Conservation (phyloP, 2,329 filamentous ascomycete genomes). For the Shiraia sp. region DNA sequence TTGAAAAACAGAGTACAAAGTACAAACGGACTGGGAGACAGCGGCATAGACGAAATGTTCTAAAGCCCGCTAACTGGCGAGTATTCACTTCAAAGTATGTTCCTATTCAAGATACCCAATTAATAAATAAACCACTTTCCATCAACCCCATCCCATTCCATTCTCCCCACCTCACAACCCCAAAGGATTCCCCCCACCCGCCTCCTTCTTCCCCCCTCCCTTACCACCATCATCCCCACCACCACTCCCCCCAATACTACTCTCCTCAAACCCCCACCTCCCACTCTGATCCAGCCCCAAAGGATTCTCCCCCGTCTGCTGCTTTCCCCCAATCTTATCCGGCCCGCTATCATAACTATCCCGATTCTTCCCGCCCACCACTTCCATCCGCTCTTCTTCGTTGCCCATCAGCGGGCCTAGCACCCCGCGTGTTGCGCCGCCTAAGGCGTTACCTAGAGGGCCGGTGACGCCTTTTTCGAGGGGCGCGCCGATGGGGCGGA, state of each 20-base stretch:
- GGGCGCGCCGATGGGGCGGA: constrained; percentile 45
- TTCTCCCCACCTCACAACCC: not conserved
- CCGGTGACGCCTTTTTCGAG: constrained; percentile 43
- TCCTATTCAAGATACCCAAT: too few species aligned
- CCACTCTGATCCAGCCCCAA: constrained; percentile 46
- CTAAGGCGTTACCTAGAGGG: constrained; percentile 42
- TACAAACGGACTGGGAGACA: constrained; percentile 30
- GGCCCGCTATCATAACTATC: constrained; percentile 42
- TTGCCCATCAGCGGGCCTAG: constrained; percentile 41
- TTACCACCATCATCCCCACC: not conserved
- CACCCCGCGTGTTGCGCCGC: constrained; percentile 41
- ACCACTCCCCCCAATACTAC: constrained; percentile 15
- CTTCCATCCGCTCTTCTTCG: constrained; percentile 40
- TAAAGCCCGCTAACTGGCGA: too few species aligned
- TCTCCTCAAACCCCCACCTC: constrained; percentile 41
- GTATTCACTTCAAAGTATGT: too few species aligned
- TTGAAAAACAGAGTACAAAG: constrained; percentile 1
- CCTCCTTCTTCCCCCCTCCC: not conserved
- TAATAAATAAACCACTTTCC: too few species aligned
- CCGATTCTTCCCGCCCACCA: constrained; percentile 46
- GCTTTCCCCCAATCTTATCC: constrained; percentile 44
- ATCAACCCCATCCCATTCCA: not conserved
- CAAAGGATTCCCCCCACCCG: too few species aligned
- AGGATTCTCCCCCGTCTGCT: constrained; percentile 46
- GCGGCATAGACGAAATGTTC: constrained; percentile 43